These are phyloP conservation scores for Aureobasidium sp. DNA, from an alignment of 2,329 filamentous ascomycete species.

Conservation along the genomic window DNA sequence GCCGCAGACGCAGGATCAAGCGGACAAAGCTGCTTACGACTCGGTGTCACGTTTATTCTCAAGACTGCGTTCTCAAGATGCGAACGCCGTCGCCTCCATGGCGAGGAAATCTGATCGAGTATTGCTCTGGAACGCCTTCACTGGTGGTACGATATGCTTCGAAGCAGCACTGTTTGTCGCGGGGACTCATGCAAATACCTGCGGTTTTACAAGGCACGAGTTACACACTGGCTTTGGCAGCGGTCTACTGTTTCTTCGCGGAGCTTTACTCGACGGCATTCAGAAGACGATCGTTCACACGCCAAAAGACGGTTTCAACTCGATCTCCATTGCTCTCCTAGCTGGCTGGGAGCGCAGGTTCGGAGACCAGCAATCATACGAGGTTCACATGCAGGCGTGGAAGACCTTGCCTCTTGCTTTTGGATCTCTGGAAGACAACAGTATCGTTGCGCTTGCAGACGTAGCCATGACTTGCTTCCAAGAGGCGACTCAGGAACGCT, in stretches of 20 bases:
- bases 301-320: constrained; percentile 18
- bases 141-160: constrained; percentile 19
- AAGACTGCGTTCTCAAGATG: constrained; percentile 15
- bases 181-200: constrained; percentile 21
- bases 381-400: constrained; percentile 22
- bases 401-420: constrained; percentile 16
- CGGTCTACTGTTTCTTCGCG: constrained; percentile 20
- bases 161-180: constrained; percentile 22
- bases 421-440: constrained; percentile 19
- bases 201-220: constrained; percentile 12
- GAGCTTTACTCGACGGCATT: constrained; percentile 21
- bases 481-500: constrained; percentile 15
- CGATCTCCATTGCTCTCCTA: constrained; percentile 21
- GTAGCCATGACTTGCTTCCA: constrained; percentile 21
- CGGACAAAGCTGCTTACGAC: background rate
- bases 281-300: constrained; percentile 16
- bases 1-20: background rate
- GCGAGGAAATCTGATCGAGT: constrained; percentile 19
- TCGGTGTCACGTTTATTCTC: background rate
- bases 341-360: constrained; percentile 23
- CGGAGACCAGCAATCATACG: constrained; percentile 20
- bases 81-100: constrained; percentile 17
- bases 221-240: constrained; percentile 19
- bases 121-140: constrained; percentile 19
- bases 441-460: constrained; percentile 20